Evolutionary conservation across 2,329 filamentous ascomycete species (phyloP), one percentile per base, ranked within the genome.

Genomic region (Aciculosporium take): DNA sequence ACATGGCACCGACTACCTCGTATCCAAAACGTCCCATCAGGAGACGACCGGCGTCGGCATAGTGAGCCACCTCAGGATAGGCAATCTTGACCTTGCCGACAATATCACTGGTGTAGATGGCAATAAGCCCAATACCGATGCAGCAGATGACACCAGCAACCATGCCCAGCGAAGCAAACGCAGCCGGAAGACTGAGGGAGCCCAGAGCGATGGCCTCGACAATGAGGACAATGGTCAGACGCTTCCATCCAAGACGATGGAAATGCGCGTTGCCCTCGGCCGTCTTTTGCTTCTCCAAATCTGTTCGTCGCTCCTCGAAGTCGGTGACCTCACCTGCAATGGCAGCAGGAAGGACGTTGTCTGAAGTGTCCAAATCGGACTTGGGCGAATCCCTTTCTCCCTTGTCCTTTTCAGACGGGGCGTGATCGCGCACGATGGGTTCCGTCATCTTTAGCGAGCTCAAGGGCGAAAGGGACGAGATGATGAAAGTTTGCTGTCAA

Each of bases 1-100:
- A 78, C 47, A 72, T 76, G 47, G 64, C 58, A 20, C 76, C 77
- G 34, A 82, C 62, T 25, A 84, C 48, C 54, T 81, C 75, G 46
- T 76, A 72, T 1, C 76, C 78, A 30, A 72, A 62, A 15, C 59
- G 62, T 7, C 81, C 81, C 44, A 67, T 65, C 38, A 84, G 63
- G 37, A 84, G 63, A 34, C 69, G 63, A 2, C 77, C 79, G 12
- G 76, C 79, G 51, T 85, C 81, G 18, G 78, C 76, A 54, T 84
- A 82, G 51, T 74, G 77, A 32, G 72, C 68, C 38, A 83, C 68
- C 12, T 74, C 61, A 2, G 79, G 77, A 49, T 56, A 64, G 44
- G 60, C 64, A 51, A 70, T 53, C 56, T 70, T 70, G 48, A 68
- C 62, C 52, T 67, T 58, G 29, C 66, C 66, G 39, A 69, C 63